Base-by-base conservation (phyloP, 306 rosid genomes). In the Rubus idaeus region DNA sequence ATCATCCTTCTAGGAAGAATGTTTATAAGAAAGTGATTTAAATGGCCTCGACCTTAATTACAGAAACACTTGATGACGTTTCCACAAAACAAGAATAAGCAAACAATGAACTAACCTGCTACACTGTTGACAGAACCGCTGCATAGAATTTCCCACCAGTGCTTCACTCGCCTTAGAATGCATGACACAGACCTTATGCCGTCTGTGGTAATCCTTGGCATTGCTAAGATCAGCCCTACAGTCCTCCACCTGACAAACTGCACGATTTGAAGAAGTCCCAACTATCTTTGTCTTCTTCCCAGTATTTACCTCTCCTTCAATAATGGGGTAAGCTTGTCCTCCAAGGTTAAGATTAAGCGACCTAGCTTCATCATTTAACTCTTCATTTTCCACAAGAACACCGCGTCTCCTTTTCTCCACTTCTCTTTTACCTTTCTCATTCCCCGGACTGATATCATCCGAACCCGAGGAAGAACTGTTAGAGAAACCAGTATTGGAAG, bases 91-190 rank as follows among this genome's bases (percentile, higher is more conserved):
- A 80, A 78, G 42, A 70, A 4, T 39, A 84, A 67, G 52, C 47
- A 17, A 71, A 75, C 67, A 57, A 26, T 52, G 50, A 76, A 76
- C 85, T 77, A 71, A 88, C 98, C 98, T 86, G 74, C 98, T 93
- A 77, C 98, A 93, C 80, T 93, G 98, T 80, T 93, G 98, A 80
- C 98, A 93, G 84, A 93, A 93, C 23, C 98, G 81, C 78, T 93
- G 98, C 98, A 89, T 81, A 10, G 76, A 80, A n/a, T 88, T 88
- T 35, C 93, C 97, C 6, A 93, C 90, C 66, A 88, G 91, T 0
- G 94, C 93, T 79, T 73, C 84, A 77, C 80, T 80, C 13, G 91
- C 93, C 88, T 91, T 91, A 20, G 96, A 91, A 80, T 91, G 94
- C 75, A 86, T 68, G 78, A 85, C 93, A 51, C 93, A 89, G 63